A percentile compares a stretch with the other conserved stretches of the same genome.
Conservation (phyloP, 2,329 filamentous ascomycete species). For the Tothia fuscella region DNA sequence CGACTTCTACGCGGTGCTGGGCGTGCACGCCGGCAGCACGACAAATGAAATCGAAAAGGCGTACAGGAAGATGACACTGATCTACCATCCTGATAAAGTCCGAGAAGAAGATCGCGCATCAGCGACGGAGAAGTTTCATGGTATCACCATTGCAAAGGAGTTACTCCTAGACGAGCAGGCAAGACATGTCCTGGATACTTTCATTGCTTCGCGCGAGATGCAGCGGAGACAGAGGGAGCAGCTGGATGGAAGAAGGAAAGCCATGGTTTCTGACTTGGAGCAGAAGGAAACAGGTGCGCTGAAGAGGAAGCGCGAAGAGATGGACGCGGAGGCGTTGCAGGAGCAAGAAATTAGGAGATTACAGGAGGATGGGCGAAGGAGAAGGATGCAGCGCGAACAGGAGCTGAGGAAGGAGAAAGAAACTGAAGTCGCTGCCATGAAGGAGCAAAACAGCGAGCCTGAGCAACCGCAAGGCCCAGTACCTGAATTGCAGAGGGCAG, state of each 20-base stretch:
- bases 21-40: conserved; percentile 48
- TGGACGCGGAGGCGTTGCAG: conserved; percentile 44
- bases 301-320: conserved; percentile 33
- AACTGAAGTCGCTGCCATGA: conserved; percentile 33
- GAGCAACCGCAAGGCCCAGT: conserved; percentile 13
- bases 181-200: conserved; percentile 66
- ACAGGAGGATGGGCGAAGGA: conserved; percentile 38
- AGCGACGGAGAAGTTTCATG: conserved; percentile 63
- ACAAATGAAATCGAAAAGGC: conserved; percentile 70
- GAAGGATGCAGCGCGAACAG: conserved; percentile 43
- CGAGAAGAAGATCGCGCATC: conserved; percentile 48
- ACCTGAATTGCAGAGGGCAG: conserved; percentile 41
- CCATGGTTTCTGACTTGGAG: conserved; percentile 80
- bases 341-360: conserved; percentile 37
- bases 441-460: conserved; percentile 13
- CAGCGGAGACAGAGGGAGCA: conserved; percentile 59
- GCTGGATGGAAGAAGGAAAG: conserved; percentile 59
- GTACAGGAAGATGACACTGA: conserved; percentile 75
- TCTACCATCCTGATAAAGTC: conserved; percentile 89
- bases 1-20: conserved; percentile 70
- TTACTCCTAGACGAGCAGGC: conserved; percentile 61
- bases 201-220: conserved; percentile 57
- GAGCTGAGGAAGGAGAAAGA: conserved; percentile 41
- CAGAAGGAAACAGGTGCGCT: conserved; percentile 50
- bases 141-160: conserved; percentile 76